phyloP scores from a whole-genome alignment of 306 rosid species.

The Leucaena leucocephala region DNA sequence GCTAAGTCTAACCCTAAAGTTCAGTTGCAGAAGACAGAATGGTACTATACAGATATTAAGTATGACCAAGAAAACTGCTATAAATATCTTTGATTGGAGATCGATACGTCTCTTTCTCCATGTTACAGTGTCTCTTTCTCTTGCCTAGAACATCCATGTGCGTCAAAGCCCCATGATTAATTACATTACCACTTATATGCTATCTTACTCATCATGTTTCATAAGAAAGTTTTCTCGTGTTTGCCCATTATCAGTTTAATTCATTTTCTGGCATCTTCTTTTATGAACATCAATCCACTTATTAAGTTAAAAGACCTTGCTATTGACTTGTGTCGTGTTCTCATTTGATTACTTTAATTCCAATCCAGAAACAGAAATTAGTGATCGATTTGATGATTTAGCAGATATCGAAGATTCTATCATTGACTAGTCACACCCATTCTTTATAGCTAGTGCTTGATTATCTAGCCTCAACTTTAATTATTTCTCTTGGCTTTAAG shows the following conservation, averaged over 20 bases:
- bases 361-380: neutral
- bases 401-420: neutral
- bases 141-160: conserved; percentile 11
- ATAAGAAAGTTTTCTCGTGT: neutral
- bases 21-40: neutral
- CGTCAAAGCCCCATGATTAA: conserved; percentile 13
- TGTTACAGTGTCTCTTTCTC: conserved; percentile 15
- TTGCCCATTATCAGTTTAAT: neutral
- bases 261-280: neutral
- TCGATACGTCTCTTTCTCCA: conserved; percentile 32
- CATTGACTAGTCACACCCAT: conserved; percentile 12
- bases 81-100: neutral
- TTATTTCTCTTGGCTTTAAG: neutral
- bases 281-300: neutral
- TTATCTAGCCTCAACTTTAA: conserved; percentile 2
- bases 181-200: neutral
- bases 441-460: neutral
- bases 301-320: neutral
- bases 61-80: neutral
- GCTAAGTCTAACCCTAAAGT: conserved; percentile 4
- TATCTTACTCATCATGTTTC: neutral
- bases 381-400: neutral
- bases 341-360: neutral
- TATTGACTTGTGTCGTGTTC: neutral
- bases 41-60: conserved; percentile 11